Percentiles rank a stretch among this genome's conserved stretches.
phyloP scores from a whole-genome alignment of 2,329 filamentous ascomycete species.

The Curvularia verruculosa region DNA sequence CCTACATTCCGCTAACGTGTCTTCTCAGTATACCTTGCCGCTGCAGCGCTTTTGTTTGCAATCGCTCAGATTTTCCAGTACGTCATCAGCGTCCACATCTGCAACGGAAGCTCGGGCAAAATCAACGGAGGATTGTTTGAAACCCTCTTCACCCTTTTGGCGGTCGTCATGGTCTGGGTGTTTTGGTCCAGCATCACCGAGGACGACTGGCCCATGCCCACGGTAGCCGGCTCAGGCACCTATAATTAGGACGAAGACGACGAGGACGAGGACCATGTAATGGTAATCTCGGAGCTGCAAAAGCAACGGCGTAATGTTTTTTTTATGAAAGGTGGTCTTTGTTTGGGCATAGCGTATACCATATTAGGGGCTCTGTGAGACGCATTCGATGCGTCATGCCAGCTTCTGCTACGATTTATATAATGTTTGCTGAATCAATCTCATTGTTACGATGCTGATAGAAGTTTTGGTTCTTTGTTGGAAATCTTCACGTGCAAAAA shows the following conservation, averaged over 20 bases:
- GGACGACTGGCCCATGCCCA: constrained; percentile 85
- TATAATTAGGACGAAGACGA: constrained; percentile 42
- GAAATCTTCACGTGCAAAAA: constrained; percentile 22
- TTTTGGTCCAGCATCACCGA: constrained; percentile 99
- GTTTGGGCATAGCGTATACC: constrained; percentile 50
- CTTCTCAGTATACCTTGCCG: constrained; percentile 71
- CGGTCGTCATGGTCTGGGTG: constrained; percentile 83
- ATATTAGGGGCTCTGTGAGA: constrained; percentile 40
- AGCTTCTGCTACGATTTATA: constrained; percentile 38
- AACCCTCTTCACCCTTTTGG: constrained; percentile 85
- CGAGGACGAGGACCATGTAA: no score
- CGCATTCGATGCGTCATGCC: constrained; percentile 35
- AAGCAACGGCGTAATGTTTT: constrained; percentile 43
- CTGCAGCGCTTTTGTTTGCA: constrained; percentile 80
- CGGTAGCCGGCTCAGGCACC: constrained; percentile 46
- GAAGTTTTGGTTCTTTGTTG: neutral
- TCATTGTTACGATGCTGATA: constrained; percentile 12
- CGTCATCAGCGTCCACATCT: constrained; percentile 88
- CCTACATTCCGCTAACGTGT: constrained; percentile 21
- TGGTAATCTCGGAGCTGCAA: constrained; percentile 26
- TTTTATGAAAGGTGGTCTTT: constrained; percentile 38
- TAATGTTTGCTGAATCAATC: constrained; percentile 40
- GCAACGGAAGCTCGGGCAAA: constrained; percentile 78
- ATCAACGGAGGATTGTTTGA: constrained; percentile 95
- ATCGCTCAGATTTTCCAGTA: constrained; percentile 97